These are phyloP conservation scores for Orbilia oligospora DNA, from an alignment of 2,329 filamentous ascomycete genomes.

Conservation along the genomic window DNA sequence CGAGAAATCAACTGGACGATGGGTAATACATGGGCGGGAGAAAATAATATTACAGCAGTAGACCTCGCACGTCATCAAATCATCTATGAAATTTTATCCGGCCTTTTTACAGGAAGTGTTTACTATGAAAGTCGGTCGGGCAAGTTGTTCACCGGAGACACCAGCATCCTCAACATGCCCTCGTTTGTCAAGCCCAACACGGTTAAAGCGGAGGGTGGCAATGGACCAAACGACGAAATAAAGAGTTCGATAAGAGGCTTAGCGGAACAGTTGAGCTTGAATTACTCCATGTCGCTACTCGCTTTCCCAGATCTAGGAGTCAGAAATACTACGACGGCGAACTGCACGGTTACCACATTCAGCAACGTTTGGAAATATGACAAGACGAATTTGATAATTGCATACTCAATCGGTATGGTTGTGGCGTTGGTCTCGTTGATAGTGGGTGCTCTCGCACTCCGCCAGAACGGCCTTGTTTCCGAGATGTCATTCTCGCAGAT, in stretches of 20 bases:
- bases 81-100: constrained; percentile 26
- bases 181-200: constrained; percentile 37
- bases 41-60: not conserved
- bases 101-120: constrained; percentile 31
- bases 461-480: constrained; percentile 46
- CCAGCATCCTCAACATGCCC: constrained; percentile 50
- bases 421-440: constrained; percentile 37
- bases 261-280: constrained; percentile 50
- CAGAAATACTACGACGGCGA: constrained; percentile 5
- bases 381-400: constrained; percentile 39
- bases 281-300: constrained; percentile 50
- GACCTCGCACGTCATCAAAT: constrained; percentile 36
- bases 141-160: constrained; percentile 19
- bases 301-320: constrained; percentile 24
- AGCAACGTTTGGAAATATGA: constrained; percentile 57
- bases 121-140: constrained; percentile 14
- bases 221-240: constrained; percentile 27
- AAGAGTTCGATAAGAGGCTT: constrained; percentile 29
- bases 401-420: constrained; percentile 25
- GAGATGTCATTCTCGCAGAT: constrained; percentile 55
- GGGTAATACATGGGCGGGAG: not conserved
- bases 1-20: constrained; percentile 13
- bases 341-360: constrained; percentile 49
- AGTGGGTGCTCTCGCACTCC: constrained; percentile 37
- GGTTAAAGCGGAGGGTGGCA: constrained; percentile 4